Evolutionary conservation across 257 asterid species (phyloP).

Genomic region (Solanum pinnatisectum): DNA sequence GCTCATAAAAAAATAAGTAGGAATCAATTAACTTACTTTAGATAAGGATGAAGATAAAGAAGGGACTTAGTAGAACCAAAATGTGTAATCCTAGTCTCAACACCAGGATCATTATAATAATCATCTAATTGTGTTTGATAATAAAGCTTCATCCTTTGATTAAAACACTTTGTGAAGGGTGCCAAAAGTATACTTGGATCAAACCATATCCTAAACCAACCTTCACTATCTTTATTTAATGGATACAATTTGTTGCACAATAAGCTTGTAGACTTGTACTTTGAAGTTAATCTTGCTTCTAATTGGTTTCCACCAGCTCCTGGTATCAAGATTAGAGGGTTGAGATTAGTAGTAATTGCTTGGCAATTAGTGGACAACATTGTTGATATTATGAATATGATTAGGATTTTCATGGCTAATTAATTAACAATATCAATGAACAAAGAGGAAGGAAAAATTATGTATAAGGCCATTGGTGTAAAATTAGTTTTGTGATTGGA

Average conservation of each 20-base stretch:
- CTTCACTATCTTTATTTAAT: constrained; percentile 38
- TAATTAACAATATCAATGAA: not conserved
- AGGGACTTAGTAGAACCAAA: constrained; percentile 58
- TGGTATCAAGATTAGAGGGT: constrained; percentile 66
- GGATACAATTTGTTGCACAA: constrained; percentile 61
- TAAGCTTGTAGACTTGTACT: constrained; percentile 61
- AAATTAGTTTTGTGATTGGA: not conserved
- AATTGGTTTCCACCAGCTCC: constrained; percentile 92
- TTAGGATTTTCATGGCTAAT: not conserved
- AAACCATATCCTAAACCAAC: constrained; percentile 96
- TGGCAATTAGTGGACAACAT: constrained; percentile 12
- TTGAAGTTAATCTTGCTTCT: constrained; percentile 57
- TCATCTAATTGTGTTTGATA: constrained; percentile 52
- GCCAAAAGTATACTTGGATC: constrained; percentile 46
- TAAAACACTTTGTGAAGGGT: constrained; percentile 76
- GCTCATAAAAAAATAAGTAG: not conserved
- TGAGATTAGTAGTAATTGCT: constrained; percentile 16
- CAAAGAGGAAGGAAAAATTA: not conserved
- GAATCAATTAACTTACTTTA: constrained; percentile 37
- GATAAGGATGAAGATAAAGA: constrained; percentile 61
- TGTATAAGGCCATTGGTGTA: not conserved
- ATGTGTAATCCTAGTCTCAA: constrained; percentile 57
- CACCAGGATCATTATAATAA: constrained; percentile 82
- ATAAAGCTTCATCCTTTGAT: constrained; percentile 56
- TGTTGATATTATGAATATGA: constrained; percentile 16